Conservation (phyloP, 441 rosid genomes). For the Eruca vesicaria region DNA sequence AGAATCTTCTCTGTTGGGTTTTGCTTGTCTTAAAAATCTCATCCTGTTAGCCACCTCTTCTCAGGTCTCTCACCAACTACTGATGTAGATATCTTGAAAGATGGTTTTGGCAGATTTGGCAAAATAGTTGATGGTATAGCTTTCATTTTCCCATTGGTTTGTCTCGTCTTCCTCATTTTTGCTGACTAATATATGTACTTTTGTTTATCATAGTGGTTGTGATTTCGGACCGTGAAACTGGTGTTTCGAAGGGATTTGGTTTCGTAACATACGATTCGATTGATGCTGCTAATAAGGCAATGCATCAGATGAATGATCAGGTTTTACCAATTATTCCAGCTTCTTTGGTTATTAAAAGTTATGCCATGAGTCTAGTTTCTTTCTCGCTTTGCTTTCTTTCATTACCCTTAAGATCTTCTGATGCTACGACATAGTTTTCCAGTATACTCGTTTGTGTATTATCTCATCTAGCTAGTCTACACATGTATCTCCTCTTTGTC, state of each 20-base stretch:
- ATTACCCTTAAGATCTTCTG: background rate
- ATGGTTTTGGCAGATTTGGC: slow-evolving; percentile 64
- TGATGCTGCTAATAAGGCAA: slow-evolving; percentile 73
- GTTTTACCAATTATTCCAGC: slow-evolving; percentile 19
- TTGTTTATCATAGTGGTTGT: slow-evolving; percentile 28
- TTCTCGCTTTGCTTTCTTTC: slow-evolving; percentile 5
- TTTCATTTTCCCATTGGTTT: background rate
- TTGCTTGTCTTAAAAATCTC: slow-evolving; percentile 7
- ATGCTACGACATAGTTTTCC: background rate
- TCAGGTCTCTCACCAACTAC: slow-evolving; percentile 28
- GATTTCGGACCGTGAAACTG: slow-evolving; percentile 74
- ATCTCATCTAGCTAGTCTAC: background rate
- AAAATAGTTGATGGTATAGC: slow-evolving; percentile 59
- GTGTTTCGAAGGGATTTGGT: slow-evolving; percentile 78
- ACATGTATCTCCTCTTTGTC: background rate
- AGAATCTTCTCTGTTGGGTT: background rate
- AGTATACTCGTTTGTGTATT: background rate
- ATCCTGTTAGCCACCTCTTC: background rate
- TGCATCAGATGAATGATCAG: slow-evolving; percentile 57
- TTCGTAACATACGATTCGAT: slow-evolving; percentile 57
- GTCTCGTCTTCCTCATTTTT: slow-evolving; percentile 11
- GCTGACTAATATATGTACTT: background rate
- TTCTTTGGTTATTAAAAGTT: slow-evolving; percentile 10
- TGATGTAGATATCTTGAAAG: slow-evolving; percentile 34
- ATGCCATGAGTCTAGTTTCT: background rate